Evolutionary conservation across 495 filamentous ascomycete species (phyloP).

Genomic region (Venustampulla echinocandica): DNA sequence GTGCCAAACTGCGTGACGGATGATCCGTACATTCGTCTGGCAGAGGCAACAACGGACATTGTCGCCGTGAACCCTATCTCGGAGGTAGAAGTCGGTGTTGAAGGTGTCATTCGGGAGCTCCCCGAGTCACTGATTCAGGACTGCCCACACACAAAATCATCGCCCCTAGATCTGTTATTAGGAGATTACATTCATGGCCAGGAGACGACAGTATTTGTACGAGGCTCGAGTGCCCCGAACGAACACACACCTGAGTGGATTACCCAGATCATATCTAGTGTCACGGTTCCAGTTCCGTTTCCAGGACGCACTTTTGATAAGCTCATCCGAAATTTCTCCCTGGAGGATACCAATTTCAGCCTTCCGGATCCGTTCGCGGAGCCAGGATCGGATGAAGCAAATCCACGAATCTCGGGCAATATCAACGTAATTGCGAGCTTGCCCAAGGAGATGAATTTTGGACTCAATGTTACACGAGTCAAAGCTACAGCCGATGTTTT

Average conservation of each 20-base stretch:
- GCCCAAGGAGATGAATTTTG: constrained; percentile 79
- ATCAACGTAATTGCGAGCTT: constrained; percentile 67
- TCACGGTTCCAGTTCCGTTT: constrained; percentile 78
- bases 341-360: constrained; percentile 74
- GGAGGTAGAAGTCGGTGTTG: constrained; percentile 57
- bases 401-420: constrained; percentile 71
- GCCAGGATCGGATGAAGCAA: constrained; percentile 61
- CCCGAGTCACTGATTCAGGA: constrained; percentile 57
- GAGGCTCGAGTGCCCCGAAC: constrained; percentile 58
- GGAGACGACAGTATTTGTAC: constrained; percentile 69
- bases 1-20: constrained; percentile 62
- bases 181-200: constrained; percentile 72
- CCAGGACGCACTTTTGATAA: constrained; percentile 71
- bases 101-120: constrained; percentile 58
- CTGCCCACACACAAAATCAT: constrained; percentile 67
- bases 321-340: constrained; percentile 74
- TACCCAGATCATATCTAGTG: constrained; percentile 63
- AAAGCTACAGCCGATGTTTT: constrained; percentile 69
- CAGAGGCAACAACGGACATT: constrained; percentile 58
- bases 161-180: constrained; percentile 79
- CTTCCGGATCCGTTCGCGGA: constrained; percentile 71
- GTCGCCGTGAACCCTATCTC: constrained; percentile 56
- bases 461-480: constrained; percentile 63
- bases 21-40: constrained; percentile 54
- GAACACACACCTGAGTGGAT: constrained; percentile 70